phyloP scores from a whole-genome alignment of 768 basidiomycete species.

The Daedaleopsis nitida region DNA sequence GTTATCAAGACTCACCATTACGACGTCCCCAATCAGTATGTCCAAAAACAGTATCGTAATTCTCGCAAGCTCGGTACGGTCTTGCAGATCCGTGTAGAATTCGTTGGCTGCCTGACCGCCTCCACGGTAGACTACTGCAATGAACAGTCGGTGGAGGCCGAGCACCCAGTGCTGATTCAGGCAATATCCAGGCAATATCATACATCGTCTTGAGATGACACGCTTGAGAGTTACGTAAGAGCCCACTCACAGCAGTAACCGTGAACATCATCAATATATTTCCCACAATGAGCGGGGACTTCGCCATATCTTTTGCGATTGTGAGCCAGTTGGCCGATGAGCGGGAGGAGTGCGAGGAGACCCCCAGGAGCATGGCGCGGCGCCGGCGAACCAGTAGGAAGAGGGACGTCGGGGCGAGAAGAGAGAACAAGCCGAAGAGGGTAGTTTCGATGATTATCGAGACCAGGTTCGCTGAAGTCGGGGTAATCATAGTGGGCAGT shows the following conservation, averaged over 20 bases:
- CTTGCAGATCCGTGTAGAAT: background rate
- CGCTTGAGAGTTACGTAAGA: background rate
- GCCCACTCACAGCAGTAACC: background rate
- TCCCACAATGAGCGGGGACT: slow-evolving; percentile 5
- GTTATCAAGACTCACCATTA: background rate
- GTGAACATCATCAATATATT: slow-evolving; percentile 4
- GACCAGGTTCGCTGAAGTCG: background rate
- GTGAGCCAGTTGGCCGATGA: background rate
- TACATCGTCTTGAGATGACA: background rate
- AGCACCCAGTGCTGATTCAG: slow-evolving; percentile 5
- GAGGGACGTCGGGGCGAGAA: slow-evolving; percentile 1
- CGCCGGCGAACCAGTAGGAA: background rate
- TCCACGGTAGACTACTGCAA: background rate
- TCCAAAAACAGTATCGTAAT: slow-evolving; percentile 2
- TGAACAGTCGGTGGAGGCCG: background rate
- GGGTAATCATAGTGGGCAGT: background rate
- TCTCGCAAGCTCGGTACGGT: background rate
- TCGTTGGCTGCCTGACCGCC: background rate
- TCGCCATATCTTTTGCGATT: background rate
- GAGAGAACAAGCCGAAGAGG: background rate
- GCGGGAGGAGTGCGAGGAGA: background rate
- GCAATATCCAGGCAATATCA: too few species aligned
- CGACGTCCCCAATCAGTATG: background rate
- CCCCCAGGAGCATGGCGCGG: background rate
- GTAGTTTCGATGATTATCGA: background rate